Percentiles rank a stretch among this genome's conserved stretches.
These are phyloP conservation scores for Parafenestella ontariensis DNA, from an alignment of 2,329 filamentous ascomycete species.

Conservation along the genomic window DNA sequence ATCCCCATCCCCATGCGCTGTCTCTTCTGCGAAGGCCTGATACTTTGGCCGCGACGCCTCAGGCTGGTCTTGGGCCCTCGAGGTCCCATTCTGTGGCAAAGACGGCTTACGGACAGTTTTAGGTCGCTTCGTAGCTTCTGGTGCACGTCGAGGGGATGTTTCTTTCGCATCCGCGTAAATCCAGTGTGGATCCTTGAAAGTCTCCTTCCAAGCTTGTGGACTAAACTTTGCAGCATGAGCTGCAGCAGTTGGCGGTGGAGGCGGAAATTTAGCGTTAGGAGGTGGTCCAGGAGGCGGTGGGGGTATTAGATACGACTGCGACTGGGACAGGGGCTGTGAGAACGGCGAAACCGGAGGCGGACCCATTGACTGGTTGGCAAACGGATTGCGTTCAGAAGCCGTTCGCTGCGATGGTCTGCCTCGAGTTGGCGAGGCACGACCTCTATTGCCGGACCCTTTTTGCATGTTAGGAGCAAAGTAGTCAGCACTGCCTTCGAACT, in stretches of 20 bases:
- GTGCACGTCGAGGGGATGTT: constrained; percentile 39
- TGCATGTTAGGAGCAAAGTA: constrained; percentile 51
- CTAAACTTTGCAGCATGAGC: constrained; percentile 49
- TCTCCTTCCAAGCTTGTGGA: constrained; percentile 52
- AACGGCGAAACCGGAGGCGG: constrained; percentile 29
- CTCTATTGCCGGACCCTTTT: constrained; percentile 30
- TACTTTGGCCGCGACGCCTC: constrained; percentile 36
- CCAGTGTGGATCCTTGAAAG: constrained; percentile 54
- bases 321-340: constrained; percentile 14
- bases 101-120: constrained; percentile 41
- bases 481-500: constrained; percentile 52
- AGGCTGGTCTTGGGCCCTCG: constrained; percentile 38
- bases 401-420: constrained; percentile 36
- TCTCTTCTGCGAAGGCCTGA: constrained; percentile 42
- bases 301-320: constrained; percentile 31
- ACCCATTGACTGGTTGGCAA: constrained; percentile 26
- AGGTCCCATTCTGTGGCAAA: constrained; percentile 37
- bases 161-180: constrained; percentile 39
- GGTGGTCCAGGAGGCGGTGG: constrained; percentile 40
- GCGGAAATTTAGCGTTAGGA: constrained; percentile 32
- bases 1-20: constrained; percentile 40
- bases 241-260: constrained; percentile 21
- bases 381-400: constrained; percentile 23
- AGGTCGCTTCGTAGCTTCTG: constrained; percentile 33
- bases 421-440: constrained; percentile 41